Evolutionary conservation across 176 grass and related monocot genomes (phyloP), one percentile per base, ranked within the genome.

Genomic region (Eragrostis nindensis): DNA sequence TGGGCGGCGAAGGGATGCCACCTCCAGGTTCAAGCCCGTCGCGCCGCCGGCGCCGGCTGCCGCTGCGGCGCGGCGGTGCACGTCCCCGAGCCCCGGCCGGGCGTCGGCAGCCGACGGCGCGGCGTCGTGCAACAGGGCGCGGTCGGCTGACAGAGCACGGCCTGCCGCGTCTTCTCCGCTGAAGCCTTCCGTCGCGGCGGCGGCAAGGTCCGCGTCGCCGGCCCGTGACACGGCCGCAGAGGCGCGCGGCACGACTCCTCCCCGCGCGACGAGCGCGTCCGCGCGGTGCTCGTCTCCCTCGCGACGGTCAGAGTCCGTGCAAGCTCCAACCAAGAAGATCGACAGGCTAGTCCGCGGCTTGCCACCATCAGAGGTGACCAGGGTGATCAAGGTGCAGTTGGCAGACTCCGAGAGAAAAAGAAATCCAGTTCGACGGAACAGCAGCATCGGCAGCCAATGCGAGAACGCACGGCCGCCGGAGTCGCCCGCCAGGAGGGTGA

Each of bases 111-210:
- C 47, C 38, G 78, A 78, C 40, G 65, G 48, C 5, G 7, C 75
- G 27, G 19, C 62, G 49, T 40, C 62, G 15, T 63, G 57, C 38
- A 93, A 84, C 78, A 76, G 94, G 71, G 77, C 91, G 12, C 86
- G 85, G 55, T 91, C 94, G 26, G 91, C 84, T n/a, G 94, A 97
- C 41, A 85, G 84, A 61, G 77, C 81, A 55, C 63, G 88, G 59
- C 60, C 90, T 1, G 52, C 71, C 38, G 70, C 67, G 17, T 72
- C 87, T 21, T 65, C 86, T 17, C 73, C 32, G 26, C 59, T 45
- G 36, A 87, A 82, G 13, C 72, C 69, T n/a, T 36, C 32, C 32
- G 80, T 83, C 26, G 7, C 75, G 25, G 78, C 66, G 4, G 65
- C 68, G 22, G 72, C 70, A 4, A 76, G 86, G 59, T 78, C 92